phyloP scores from a whole-genome alignment of 441 rosid genomes.

The Aquilaria agallochum region DNA sequence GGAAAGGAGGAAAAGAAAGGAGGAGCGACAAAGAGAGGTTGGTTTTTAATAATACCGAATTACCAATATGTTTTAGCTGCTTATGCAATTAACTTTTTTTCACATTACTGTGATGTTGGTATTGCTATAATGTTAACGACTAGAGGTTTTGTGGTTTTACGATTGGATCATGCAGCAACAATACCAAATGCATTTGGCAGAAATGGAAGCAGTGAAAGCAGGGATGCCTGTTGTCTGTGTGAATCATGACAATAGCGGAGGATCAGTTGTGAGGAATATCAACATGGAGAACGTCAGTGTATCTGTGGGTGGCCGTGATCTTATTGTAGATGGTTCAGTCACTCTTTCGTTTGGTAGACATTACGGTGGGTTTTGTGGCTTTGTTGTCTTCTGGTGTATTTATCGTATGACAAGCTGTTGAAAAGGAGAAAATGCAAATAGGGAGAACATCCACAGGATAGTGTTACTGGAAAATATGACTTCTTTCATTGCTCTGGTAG shows the following conservation, averaged over 20 bases:
- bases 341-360: slow-evolving; percentile 96
- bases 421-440: not conserved
- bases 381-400: not conserved
- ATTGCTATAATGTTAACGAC: too few species aligned
- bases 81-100: too few species aligned
- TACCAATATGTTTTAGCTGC: not conserved
- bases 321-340: slow-evolving; percentile 81
- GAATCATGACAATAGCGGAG: slow-evolving; percentile 66
- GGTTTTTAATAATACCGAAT: not conserved
- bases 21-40: slow-evolving; percentile 97
- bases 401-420: slow-evolving; percentile 10
- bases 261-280: slow-evolving; percentile 77
- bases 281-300: slow-evolving; percentile 90
- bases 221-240: slow-evolving; percentile 93
- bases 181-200: slow-evolving; percentile 86
- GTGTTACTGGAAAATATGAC: slow-evolving; percentile 5
- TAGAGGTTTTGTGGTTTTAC: not conserved
- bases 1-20: slow-evolving; percentile 93
- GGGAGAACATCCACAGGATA: not conserved
- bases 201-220: slow-evolving; percentile 91
- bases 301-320: slow-evolving; percentile 98
- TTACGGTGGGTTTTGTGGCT: slow-evolving; percentile 57
- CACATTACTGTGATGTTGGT: too few species aligned
- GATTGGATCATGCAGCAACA: slow-evolving; percentile 50
- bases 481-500: slow-evolving; percentile 7